Base-by-base conservation (phyloP, 768 basidiomycete genomes). In the Boletellus ananiceps region DNA sequence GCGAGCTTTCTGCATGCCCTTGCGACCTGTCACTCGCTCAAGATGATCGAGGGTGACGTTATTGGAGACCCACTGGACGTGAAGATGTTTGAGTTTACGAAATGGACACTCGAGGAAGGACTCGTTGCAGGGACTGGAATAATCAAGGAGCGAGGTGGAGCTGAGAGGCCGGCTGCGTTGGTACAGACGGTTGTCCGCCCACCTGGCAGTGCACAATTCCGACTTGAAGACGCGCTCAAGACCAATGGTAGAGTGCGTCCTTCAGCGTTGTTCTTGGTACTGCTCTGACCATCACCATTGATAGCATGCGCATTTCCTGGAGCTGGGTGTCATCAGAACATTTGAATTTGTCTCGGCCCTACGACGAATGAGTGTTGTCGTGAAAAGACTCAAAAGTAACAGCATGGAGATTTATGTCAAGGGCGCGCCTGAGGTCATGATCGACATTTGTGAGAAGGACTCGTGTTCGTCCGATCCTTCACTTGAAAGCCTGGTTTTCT, bases 371-470 rank as follows among this genome's bases (percentile, higher is more conserved):
- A 96, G 94, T 55, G 96, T 99, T 23, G 82, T 99, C 45, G 95
- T 97, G 59, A 99, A 97, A 67, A 78, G 92, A 44, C 78, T 99
- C 46, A 96, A 88, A 67, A 94, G 94, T 56, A 81, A 70, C 46
- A 92, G 88, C 65, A 97, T 99, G 93, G 96, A 99, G 64, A 77
- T 97, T 11, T 98, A 98, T 63, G 93, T 94, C 59, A 99, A 99
- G 64, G 96, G 96, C n/a, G 96, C 96, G 2, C 96, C 96, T 0
- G 96, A 99, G 68, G 92, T 97, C 48, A 98, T 99, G 94, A 67
- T 71, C 7, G 93, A 94, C 36, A 97, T 99, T 49, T 99, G 96
- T 65, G 88, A 93, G 47, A 84, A 77, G 52, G 81, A 86, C 44
- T 89, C 94, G n/a, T 84, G 95, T 98, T 59, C 58, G 93, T 74